Conservation (phyloP, 176 grass and related monocot species). For the Eleusine coracana region DNA sequence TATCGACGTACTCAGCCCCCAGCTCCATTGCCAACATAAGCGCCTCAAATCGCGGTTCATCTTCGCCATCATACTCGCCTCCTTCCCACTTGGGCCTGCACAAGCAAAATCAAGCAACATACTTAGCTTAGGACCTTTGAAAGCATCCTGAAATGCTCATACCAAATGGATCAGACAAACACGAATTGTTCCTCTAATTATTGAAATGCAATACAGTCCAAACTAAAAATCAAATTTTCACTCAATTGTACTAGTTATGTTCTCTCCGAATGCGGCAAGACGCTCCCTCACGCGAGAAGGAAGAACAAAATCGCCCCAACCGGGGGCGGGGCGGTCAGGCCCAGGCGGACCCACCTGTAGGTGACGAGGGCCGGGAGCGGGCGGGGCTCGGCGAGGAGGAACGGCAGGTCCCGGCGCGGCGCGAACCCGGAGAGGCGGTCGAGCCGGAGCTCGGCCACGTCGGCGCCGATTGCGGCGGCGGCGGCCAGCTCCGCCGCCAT, state of each 20-base stretch:
- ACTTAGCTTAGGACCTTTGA: neutral
- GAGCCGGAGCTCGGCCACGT: conserved; percentile 85
- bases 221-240: neutral
- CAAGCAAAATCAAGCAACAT: neutral
- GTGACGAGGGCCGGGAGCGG: conserved; percentile 88
- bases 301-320: neutral
- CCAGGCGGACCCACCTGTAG: conserved; percentile 60
- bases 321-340: neutral
- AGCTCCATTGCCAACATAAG: conserved; percentile 81
- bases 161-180: neutral
- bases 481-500: conserved; percentile 64
- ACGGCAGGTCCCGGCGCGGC: conserved; percentile 66
- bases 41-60: conserved; percentile 64
- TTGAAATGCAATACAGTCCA: neutral
- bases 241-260: neutral
- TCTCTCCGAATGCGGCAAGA: neutral
- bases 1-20: conserved; percentile 90
- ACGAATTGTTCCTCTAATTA: neutral
- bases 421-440: conserved; percentile 68
- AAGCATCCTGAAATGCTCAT: neutral
- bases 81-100: conserved; percentile 96
- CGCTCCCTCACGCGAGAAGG: neutral
- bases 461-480: conserved; percentile 73
- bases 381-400: conserved; percentile 65
- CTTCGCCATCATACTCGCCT: conserved; percentile 86